Percentiles rank a stretch among this genome's conserved stretches.
phyloP scores from a whole-genome alignment of 306 rosid species.

The Quercus glauca region DNA sequence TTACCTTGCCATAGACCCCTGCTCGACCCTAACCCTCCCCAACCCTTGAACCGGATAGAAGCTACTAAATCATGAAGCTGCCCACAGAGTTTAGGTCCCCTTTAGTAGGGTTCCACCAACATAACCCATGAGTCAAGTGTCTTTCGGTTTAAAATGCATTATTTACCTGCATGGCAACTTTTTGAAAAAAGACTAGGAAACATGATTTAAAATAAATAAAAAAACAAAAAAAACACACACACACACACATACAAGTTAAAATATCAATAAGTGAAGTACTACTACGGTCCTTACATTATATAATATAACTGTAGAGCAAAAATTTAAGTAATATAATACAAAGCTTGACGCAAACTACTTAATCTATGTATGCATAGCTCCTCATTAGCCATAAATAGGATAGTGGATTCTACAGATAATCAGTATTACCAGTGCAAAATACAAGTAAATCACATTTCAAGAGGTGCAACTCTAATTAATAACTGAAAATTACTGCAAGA shows the following conservation, averaged over 20 bases:
- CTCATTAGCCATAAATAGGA: neutral
- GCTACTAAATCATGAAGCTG: neutral
- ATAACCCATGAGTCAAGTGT: neutral
- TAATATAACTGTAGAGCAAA: neutral
- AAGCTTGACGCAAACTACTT: neutral
- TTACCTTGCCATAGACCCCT: neutral
- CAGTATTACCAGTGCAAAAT: neutral
- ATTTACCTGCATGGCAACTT: neutral
- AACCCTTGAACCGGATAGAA: neutral
- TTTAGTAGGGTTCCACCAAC: neutral
- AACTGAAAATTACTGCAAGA: neutral
- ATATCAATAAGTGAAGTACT: neutral
- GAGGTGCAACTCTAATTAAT: neutral
- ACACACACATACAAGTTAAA: neutral
- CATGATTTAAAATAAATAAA: neutral
- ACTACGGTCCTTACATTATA: neutral
- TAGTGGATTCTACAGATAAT: neutral
- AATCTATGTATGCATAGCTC: neutral
- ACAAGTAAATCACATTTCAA: neutral
- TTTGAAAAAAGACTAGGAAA: neutral
- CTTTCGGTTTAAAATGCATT: neutral
- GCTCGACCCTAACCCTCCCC: neutral
- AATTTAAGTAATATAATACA: neutral
- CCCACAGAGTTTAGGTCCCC: neutral
- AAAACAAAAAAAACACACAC: neutral